Evolutionary conservation across 2,329 filamentous ascomycete species (phyloP), one percentile per base, ranked within the genome.

Genomic region (Myriosclerotinia curreyana): DNA sequence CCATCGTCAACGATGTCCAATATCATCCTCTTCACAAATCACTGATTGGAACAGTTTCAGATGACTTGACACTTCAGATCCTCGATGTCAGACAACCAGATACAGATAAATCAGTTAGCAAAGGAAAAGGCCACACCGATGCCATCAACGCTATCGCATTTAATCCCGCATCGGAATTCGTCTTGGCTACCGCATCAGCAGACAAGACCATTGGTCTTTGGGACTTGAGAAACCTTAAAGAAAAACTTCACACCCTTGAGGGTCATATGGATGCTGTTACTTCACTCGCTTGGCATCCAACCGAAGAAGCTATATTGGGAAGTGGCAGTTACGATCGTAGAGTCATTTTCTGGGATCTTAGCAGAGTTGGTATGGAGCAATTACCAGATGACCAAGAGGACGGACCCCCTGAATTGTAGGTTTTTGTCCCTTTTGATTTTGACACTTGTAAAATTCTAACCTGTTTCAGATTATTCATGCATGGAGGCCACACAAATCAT

Each of bases 111-210:
- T 86, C 91, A 0, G 86, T 90, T 5, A 83, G 90, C 58, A 83
- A 88, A 48, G 89, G 86, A 22, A 81, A 84, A 68, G 93, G 93
- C 12, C 96, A 99, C 74, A 84, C 84, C 11, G 95, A 98, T 76
- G 94, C 94, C 22, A 93, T 99, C 77, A 99, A 99, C 75, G 90
- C 92, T n/a, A 81, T 99, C 34, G 88, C 95, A 0, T 99, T 97
- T 80, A 96, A 97, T 74, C 93, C 93, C 0, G 88, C 88, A 40
- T 90, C 89, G n/a, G 94, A 99, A 74, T 91, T 90, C 44, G 83
- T 96, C 46, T 82, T 99, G 48, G 95, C 93, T 12, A 98, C 95
- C 0, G 95, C 92, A 2, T 98, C 94, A 36, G 92, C 91, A 0
- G 95, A 99, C 76, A 96, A 96, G 79, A 95, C 92, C 0, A 91